These are phyloP conservation scores for Pichia cabralensis DNA, from an alignment of 805 yeast genomes.

Conservation along the genomic window DNA sequence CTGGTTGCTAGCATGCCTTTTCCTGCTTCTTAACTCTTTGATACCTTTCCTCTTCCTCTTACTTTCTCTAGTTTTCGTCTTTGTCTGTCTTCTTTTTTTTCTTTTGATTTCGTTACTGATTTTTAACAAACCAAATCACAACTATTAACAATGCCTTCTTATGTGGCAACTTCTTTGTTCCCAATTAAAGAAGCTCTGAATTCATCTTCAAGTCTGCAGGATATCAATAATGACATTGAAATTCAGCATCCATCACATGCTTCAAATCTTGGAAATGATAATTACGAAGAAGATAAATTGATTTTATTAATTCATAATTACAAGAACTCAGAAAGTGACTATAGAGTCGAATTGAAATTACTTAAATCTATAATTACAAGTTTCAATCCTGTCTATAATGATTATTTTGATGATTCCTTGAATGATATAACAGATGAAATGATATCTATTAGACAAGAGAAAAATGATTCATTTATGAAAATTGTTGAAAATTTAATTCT, in stretches of 20 bases:
- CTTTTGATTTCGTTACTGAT: not conserved
- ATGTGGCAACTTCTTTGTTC: conserved; percentile 13
- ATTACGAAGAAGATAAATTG: conserved; percentile 4
- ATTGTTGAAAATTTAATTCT: conserved; percentile 10
- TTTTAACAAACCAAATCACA: not conserved
- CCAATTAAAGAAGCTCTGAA: conserved; percentile 15
- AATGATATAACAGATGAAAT: conserved; percentile 19
- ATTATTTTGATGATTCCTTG: conserved; percentile 20
- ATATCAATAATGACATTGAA: not conserved
- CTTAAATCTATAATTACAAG: conserved; percentile 14
- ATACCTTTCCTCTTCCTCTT: no score
- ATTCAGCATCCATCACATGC: not conserved
- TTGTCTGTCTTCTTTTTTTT: not conserved
- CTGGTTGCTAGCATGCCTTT: no score
- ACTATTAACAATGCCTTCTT: conserved; percentile 9
- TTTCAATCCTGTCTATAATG: conserved; percentile 21
- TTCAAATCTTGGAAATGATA: not conserved
- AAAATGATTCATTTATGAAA: conserved; percentile 14
- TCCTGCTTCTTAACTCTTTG: no score
- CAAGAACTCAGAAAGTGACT: conserved; percentile 13
- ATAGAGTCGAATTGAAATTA: conserved; percentile 14
- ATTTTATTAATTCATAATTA: conserved; percentile 9
- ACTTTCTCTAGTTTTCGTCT: no score
- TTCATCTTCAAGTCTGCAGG: conserved; percentile 9
- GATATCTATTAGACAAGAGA: conserved; percentile 11